Evolutionary conservation across 163 green algal species (phyloP), one percentile per base, ranked within the genome.

Genomic region (Coccomyxa subellipsoidea): DNA sequence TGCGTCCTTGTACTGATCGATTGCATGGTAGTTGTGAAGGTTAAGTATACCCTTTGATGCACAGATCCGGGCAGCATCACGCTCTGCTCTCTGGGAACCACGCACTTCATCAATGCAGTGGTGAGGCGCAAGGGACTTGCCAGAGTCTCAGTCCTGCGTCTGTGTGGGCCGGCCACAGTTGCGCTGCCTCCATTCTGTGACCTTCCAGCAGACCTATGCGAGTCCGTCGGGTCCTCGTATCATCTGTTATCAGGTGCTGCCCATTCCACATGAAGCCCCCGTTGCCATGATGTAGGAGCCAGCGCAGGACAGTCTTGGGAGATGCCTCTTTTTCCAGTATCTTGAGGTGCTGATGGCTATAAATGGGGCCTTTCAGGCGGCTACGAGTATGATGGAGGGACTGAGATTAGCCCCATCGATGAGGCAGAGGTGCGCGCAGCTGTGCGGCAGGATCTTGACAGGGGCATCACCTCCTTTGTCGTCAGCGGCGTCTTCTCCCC

Each of bases 341-440:
- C n/a, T n/a, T n/a, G n/a, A n/a, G n/a, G n/a, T n/a, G n/a, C n/a
- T n/a, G n/a, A n/a, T n/a, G n/a, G 2, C 4, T 59, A 18, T 12
- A 1, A 59, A 27, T 6, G 2, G 15, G 23, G 3, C 4, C 27
- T 53, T 31, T 31, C 72, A 78, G 72, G 72, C 31, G 72, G 72
- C 72, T 78, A 34, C 4, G 72, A 78, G 72, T 78, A 78, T 78
- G 72, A 78, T 54, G 72, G 72, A 38, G 32, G 32, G 72, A 47
- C 36, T 31, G 36, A 59, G 27, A 47, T 78, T 40, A 40, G 31
- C n/a, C 72, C 7, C 31, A n/a, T 78, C 27, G n/a, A 78, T 23
- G 72, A 78, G 0, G 32, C 29, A 10, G 36, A 78, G 10, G 25
- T 78, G 0, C 72, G 32, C 25, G 10, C 31, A 38, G 72, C 37